A percentile compares a stretch with the other conserved stretches of the same genome.
These are phyloP conservation scores for Hemileia vastatrix DNA, from an alignment of 1,284 basidiomycete species.

Conservation along the genomic window DNA sequence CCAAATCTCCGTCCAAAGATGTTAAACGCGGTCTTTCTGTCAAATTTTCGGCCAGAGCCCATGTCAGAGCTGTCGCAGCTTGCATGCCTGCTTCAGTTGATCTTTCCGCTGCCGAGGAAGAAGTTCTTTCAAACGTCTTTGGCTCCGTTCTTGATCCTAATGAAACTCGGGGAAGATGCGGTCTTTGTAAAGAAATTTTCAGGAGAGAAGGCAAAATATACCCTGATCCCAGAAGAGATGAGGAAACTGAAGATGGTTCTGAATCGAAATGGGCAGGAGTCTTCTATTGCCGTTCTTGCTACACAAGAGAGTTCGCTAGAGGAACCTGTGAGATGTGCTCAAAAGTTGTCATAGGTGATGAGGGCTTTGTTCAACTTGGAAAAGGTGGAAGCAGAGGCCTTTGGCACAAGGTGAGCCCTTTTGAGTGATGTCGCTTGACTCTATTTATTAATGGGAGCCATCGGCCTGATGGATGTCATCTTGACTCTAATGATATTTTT, in stretches of 20 bases:
- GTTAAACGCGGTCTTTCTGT: slow-evolving; percentile 20
- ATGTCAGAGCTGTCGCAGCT: slow-evolving; percentile 18
- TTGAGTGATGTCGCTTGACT: no score
- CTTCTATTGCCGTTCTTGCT: slow-evolving; percentile 23
- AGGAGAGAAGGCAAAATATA: slow-evolving; percentile 22
- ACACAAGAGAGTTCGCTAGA: slow-evolving; percentile 13
- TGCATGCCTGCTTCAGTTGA: slow-evolving; percentile 17
- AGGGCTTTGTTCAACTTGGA: slow-evolving; percentile 21
- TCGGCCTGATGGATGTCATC: background rate
- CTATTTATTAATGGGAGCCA: background rate
- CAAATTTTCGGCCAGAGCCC: slow-evolving; percentile 17
- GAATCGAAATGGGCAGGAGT: slow-evolving; percentile 24
- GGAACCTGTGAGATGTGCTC: slow-evolving; percentile 12
- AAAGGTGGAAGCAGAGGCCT: slow-evolving; percentile 14
- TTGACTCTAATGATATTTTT: no score
- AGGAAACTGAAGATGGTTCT: slow-evolving; percentile 11
- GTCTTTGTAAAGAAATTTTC: slow-evolving; percentile 17
- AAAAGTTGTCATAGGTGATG: slow-evolving; percentile 17
- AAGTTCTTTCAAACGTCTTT: slow-evolving; percentile 20
- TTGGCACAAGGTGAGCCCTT: slow-evolving; percentile 20
- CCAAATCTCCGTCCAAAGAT: background rate
- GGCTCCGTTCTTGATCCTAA: slow-evolving; percentile 21
- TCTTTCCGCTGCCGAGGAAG: slow-evolving; percentile 21
- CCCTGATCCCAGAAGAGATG: slow-evolving; percentile 17
- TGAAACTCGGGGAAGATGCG: slow-evolving; percentile 19